Evolutionary conservation across 179 eudicot species (phyloP), one percentile per base, ranked within the genome.

Genomic region (Patellifolia procumbens): DNA sequence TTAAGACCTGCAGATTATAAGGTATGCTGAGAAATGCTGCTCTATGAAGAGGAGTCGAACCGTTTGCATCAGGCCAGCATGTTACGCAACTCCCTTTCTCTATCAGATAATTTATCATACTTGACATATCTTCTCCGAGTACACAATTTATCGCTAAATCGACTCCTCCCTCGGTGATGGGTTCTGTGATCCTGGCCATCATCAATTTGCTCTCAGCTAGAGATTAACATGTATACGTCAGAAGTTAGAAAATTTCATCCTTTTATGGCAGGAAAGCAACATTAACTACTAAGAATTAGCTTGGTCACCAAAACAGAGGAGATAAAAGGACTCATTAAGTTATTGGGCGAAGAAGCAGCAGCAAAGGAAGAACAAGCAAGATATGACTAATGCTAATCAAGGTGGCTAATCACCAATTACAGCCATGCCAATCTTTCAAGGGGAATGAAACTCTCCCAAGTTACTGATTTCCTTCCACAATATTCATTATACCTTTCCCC

Each of bases 21-120:
- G 77, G 13, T 9, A 46, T 7, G 15, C 13, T 24, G 0, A 76
- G 43, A 2, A 52, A 53, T 10, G 79, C 20, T 32, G 83, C 79
- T 32, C 32, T 26, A 32, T 59, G 76, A 1, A 80, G 76, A 63
- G 79, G 83, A 43, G 79, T 80, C 19, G 24, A 15, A 2, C 83
- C 83, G 32, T 70, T 68, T 22, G 43, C 3, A 32, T 80, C 73
- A 2, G 17, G 60, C 51, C 39, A 61, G 55, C 75, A 52, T 69
- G 76, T 43, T 3, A 55, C 76, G 24, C 20, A 12, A 39, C 76
- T 63, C 2, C 73, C 64, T 70, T 37, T 76, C 65, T 64, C 28
- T 31, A 80, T 52, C 37, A 80, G 49, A 2, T n/a, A 17, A n/a
- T 15, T 4, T 5, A 78, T 73, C 6, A 66, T 31, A 29, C 15